Evolutionary conservation across 73 alveolate genomes (phyloP), one percentile per base, ranked within the genome.

Genomic region (Tetrahymena elliotti): DNA sequence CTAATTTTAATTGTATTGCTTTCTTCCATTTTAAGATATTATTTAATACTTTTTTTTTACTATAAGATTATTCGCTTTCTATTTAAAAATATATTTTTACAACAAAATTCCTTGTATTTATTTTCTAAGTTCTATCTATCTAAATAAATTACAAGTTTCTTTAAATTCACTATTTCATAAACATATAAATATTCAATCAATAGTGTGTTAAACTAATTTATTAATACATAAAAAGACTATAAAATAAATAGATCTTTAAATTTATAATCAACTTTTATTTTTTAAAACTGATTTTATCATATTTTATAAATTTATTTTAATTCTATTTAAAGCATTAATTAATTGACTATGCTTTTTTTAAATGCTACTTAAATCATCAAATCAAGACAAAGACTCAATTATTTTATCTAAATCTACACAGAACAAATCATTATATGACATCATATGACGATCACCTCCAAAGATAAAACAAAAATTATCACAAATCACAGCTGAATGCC

Each of bases 361-460:
- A 47, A 47, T 18, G 27, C 31, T 12, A 47, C 20, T 47, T 12
- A 47, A 27, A 12, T 47, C 2, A 0, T 18, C 3, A 68, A 0
- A 68, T 68, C 88, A 68, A 24, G 88, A 16, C 22, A 68, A 68
- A 68, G 88, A 68, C n/a, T 68, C 88, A 16, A 68, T 68, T 68
- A 68, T 7, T 68, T 68, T 68, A 68, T 68, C 88, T 31, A 68
- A 68, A 68, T 68, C 88, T n/a, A 68, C 88, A 31, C 88, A 38
- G 83, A 94, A 98, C 53, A 98, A 53, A 96, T 98, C 99, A 95
- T 97, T 97, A 93, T 95, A 98, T 33, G 99, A 97, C 97, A 97
- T 97, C 94, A 95, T 96, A 94, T 98, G 98, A 93, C 99, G 95
- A 96, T 98, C 99, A 53, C 99, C 99, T 52, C 99, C 99, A 96